Conservation (phyloP, 129 eudicot species). For the Centrapalus pauciflorus region DNA sequence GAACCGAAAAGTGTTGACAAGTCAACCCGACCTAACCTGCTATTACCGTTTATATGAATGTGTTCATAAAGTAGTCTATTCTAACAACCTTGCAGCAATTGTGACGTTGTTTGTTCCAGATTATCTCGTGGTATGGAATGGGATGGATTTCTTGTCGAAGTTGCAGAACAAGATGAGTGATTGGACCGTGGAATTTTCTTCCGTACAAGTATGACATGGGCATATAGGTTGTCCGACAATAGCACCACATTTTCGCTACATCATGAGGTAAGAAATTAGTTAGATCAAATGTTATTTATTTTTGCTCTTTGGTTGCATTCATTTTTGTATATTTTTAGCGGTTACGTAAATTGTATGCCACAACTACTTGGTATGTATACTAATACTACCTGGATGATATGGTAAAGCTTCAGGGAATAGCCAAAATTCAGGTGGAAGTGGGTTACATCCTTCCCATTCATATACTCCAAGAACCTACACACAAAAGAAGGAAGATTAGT, state of each 20-base stretch:
- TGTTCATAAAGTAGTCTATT: not conserved
- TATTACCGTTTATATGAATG: not conserved
- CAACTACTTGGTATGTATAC: not conserved
- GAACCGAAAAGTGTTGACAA: no score
- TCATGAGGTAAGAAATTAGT: not conserved
- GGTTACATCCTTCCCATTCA: conserved; percentile 87
- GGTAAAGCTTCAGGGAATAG: conserved; percentile 65
- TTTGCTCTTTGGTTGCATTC: no score
- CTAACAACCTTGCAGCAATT: conserved; percentile 53
- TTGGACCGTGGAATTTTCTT: conserved; percentile 51
- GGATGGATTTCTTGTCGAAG: conserved; percentile 56
- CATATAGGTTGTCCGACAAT: conserved; percentile 67
- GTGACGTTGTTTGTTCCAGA: conserved; percentile 74
- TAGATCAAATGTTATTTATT: not conserved
- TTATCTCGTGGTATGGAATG: conserved; percentile 42
- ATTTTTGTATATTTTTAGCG: not conserved
- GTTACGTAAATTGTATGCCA: not conserved
- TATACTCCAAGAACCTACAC: conserved; percentile 75
- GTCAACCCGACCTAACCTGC: not conserved
- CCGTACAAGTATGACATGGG: conserved; percentile 80
- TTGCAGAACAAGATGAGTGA: conserved; percentile 53
- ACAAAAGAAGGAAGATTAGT: not conserved
- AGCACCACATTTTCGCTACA: conserved; percentile 71
- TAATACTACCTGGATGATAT: conserved; percentile 62
- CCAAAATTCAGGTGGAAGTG: conserved; percentile 86